Conservation (phyloP, 1,284 basidiomycete species). For the Sanghuangporus baumii region DNA sequence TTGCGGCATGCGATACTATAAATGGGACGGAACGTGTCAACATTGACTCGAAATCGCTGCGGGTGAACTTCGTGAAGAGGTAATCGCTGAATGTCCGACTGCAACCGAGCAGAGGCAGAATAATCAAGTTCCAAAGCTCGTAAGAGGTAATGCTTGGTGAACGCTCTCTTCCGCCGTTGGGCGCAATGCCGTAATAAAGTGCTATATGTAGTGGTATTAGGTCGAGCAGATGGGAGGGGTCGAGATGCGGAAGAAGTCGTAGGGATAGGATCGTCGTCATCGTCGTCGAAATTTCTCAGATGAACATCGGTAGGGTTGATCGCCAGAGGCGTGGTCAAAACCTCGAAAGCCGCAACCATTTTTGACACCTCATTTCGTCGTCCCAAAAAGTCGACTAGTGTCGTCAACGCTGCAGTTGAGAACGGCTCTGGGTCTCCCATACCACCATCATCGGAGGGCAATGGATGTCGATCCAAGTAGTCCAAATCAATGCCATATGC, state of each 20-base stretch:
- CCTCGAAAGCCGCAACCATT: constrained; percentile 69
- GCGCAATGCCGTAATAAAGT: constrained; percentile 55
- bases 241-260: constrained; percentile 27
- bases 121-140: constrained; percentile 50
- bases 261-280: constrained; percentile 47
- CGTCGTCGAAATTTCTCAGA: constrained; percentile 48
- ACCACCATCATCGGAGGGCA: constrained; percentile 34
- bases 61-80: constrained; percentile 32
- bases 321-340: constrained; percentile 62
- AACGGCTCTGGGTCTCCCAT: constrained; percentile 34
- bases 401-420: constrained; percentile 65
- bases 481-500: constrained; percentile 70
- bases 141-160: constrained; percentile 68
- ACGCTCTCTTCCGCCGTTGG: constrained; percentile 37
- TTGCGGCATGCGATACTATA: constrained; percentile 50
- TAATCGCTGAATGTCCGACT: constrained; percentile 18
- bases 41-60: constrained; percentile 49
- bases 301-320: constrained; percentile 38
- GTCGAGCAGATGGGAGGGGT: constrained; percentile 42
- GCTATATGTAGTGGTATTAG: constrained; percentile 67
- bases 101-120: constrained; percentile 17
- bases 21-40: constrained; percentile 48
- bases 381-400: constrained; percentile 63
- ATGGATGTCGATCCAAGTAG: constrained; percentile 57
- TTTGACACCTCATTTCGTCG: constrained; percentile 51